These are phyloP conservation scores for Nicotiana attenuata DNA, from an alignment of 257 asterid genomes.

Conservation along the genomic window DNA sequence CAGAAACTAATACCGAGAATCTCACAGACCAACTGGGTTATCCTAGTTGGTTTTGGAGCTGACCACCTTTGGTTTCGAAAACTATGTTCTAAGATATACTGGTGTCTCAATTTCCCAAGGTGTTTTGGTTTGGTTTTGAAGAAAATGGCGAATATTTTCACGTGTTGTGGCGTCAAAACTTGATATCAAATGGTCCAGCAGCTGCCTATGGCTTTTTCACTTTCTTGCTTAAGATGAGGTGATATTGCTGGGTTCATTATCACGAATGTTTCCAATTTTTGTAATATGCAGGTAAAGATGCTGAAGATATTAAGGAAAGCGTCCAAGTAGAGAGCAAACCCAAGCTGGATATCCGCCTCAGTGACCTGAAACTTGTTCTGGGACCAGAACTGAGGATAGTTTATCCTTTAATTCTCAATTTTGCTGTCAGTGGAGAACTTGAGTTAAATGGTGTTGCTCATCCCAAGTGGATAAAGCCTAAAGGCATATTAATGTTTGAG, in stretches of 20 bases:
- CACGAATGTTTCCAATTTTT: conserved; percentile 3
- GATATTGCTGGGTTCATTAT: background rate
- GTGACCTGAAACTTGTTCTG: conserved; percentile 71
- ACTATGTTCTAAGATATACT: background rate
- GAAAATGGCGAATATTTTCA: background rate
- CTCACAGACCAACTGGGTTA: background rate
- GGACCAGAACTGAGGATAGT: conserved; percentile 94
- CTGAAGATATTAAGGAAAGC: conserved; percentile 75
- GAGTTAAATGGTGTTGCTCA: conserved; percentile 93
- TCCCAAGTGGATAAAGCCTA: conserved; percentile 90
- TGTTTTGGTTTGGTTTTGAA: background rate
- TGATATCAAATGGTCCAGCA: conserved; percentile 6
- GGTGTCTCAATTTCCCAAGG: background rate
- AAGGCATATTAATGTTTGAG: conserved; percentile 79
- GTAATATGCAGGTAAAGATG: conserved; percentile 54
- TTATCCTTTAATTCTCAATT: conserved; percentile 93
- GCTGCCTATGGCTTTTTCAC: background rate
- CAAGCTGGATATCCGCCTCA: conserved; percentile 71
- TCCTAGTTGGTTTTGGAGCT: background rate
- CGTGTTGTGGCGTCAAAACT: background rate
- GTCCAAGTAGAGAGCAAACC: conserved; percentile 72
- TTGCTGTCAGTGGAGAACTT: conserved; percentile 95
- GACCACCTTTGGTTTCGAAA: conserved; percentile 1
- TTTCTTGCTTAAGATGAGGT: conserved; percentile 2
- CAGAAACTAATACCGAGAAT: background rate